phyloP scores from a whole-genome alignment of 768 basidiomycete genomes.

The Termitomyces sp. region DNA sequence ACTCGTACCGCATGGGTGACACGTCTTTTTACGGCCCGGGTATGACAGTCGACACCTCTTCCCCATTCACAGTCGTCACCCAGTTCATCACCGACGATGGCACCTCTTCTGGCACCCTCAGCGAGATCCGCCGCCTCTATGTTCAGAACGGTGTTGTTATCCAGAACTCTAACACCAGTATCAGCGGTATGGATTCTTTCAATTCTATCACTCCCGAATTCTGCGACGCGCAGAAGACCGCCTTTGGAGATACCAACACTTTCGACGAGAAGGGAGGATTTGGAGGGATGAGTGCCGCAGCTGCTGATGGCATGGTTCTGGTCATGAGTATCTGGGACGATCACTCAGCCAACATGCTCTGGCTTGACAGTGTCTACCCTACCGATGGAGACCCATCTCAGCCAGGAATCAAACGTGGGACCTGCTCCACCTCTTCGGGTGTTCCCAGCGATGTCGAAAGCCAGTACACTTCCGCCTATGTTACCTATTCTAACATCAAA shows the following conservation, averaged over 20 bases:
- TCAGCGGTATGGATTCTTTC: conserved; percentile 35
- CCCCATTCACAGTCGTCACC: conserved; percentile 53
- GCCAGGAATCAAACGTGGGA: neutral
- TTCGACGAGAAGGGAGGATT: neutral
- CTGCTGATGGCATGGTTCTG: conserved; percentile 39
- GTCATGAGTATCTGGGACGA: conserved; percentile 41
- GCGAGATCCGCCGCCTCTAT: conserved; percentile 46
- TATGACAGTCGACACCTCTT: conserved; percentile 44
- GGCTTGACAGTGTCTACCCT: conserved; percentile 29
- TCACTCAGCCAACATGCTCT: conserved; percentile 27
- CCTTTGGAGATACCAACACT: conserved; percentile 25
- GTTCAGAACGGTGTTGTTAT: conserved; percentile 31
- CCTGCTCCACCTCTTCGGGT: neutral
- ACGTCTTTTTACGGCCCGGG: conserved; percentile 43
- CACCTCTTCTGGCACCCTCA: conserved; percentile 43
- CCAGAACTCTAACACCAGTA: conserved; percentile 43
- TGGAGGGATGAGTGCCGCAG: conserved; percentile 35
- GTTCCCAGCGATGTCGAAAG: neutral
- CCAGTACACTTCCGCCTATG: neutral
- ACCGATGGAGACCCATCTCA: conserved; percentile 2
- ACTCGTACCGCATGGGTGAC: conserved; percentile 54
- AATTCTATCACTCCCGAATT: conserved; percentile 46
- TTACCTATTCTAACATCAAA: neutral
- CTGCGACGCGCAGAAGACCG: conserved; percentile 41
- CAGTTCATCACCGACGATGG: conserved; percentile 50